Evolutionary conservation across 202 grass and related monocot genomes (phyloP).

Genomic region (Cymbopogon flexuosus): DNA sequence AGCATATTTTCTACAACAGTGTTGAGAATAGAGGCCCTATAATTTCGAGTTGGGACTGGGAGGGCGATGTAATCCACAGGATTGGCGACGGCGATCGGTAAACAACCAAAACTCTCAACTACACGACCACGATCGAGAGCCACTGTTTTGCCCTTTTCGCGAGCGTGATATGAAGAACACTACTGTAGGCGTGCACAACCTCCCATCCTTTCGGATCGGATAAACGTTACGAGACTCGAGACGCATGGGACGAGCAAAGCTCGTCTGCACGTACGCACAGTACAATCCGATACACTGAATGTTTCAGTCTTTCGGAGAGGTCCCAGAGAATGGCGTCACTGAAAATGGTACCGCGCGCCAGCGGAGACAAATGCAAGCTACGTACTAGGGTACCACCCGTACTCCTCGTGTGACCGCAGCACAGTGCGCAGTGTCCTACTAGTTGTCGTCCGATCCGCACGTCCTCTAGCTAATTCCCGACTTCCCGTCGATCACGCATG

Average conservation of each 20-base stretch:
- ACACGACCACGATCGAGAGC: not conserved
- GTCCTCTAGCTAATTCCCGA: too few relatives aligned
- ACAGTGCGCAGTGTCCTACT: not conserved
- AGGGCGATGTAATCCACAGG: not conserved
- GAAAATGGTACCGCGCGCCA: not conserved
- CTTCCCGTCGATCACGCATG: not conserved
- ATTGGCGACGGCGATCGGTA: not conserved
- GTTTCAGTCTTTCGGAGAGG: not conserved
- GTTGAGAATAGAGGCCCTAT: not conserved
- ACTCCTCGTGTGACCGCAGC: too few relatives aligned
- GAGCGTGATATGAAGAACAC: not conserved
- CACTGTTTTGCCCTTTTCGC: not conserved
- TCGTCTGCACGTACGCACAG: too few relatives aligned
- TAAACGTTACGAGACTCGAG: not conserved
- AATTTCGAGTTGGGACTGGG: not conserved
- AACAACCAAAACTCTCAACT: conserved; percentile 4
- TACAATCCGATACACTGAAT: too few relatives aligned
- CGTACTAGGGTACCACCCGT: too few relatives aligned
- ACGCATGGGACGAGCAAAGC: not conserved
- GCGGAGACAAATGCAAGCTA: not conserved
- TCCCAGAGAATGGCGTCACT: not conserved
- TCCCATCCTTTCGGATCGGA: not conserved
- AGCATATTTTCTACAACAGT: not conserved
- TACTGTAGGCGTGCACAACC: too few relatives aligned
- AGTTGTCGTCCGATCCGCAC: not conserved